Percentiles rank a stretch among this genome's conserved stretches.
Evolutionary conservation across 129 eudicot species (phyloP).

Genomic region (Oenanthe sinensis): DNA sequence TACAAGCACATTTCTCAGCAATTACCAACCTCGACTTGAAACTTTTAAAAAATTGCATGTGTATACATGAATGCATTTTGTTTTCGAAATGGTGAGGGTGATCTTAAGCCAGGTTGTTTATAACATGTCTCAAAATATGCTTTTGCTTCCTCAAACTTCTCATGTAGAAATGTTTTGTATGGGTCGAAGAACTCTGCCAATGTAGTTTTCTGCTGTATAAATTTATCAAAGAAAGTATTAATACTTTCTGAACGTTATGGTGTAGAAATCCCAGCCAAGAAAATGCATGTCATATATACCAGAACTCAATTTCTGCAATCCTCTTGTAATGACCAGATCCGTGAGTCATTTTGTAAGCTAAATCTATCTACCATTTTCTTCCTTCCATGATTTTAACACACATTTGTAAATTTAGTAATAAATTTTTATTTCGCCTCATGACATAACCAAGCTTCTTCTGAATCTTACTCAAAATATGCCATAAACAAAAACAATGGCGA

Average conservation of each 20-base stretch:
- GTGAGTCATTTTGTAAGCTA: constrained; percentile 17
- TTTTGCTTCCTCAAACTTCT: constrained; percentile 35
- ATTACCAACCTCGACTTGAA: constrained; percentile 20
- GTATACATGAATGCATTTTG: constrained; percentile 21
- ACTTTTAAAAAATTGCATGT: constrained; percentile 30
- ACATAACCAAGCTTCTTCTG: constrained; percentile 23
- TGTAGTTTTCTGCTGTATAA: constrained; percentile 18
- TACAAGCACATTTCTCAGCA: too few relatives aligned
- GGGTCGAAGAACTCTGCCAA: constrained; percentile 25
- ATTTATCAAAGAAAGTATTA: constrained; percentile 22
- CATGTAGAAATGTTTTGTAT: constrained; percentile 19
- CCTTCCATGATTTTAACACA: constrained; percentile 17
- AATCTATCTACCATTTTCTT: constrained; percentile 29
- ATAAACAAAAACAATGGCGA: constrained; percentile 30
- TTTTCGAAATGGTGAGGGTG: constrained; percentile 34
- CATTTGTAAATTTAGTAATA: constrained; percentile 26
- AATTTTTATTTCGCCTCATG: constrained; percentile 18
- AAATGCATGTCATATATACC: constrained; percentile 13
- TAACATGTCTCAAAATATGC: constrained; percentile 32
- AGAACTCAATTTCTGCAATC: constrained; percentile 30
- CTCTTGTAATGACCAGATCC: constrained; percentile 25
- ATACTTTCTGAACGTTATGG: constrained; percentile 18
- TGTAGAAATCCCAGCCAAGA: constrained; percentile 30
- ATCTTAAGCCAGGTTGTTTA: constrained; percentile 25
- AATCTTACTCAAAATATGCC: constrained; percentile 26